Evolutionary conservation across 192 early-diverging fungal species (phyloP).

Genomic region (Piromyces finnis): DNA sequence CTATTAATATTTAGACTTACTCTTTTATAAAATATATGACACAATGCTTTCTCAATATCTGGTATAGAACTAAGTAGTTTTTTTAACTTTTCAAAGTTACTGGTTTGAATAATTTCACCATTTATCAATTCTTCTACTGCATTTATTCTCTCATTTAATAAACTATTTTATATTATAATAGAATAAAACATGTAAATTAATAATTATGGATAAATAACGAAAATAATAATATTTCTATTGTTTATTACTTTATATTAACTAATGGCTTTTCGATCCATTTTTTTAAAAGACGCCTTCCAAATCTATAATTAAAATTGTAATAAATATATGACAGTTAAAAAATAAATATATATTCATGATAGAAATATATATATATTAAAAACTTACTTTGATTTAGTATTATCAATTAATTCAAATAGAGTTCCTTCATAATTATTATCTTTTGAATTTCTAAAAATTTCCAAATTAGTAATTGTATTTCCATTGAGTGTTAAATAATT

Average conservation of each 20-base stretch:
- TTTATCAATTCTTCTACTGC: constrained; percentile 39
- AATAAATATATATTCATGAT: too few relatives aligned
- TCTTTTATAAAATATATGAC: not conserved
- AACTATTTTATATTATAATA: not conserved
- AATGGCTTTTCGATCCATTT: constrained; percentile 54
- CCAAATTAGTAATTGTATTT: not conserved
- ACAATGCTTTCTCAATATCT: not conserved
- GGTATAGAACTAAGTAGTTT: not conserved
- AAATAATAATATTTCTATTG: not conserved
- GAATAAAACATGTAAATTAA: not conserved
- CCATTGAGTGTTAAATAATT: not conserved
- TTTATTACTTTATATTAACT: constrained; percentile 22
- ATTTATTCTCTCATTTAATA: constrained; percentile 29
- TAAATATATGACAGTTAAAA: too few relatives aligned
- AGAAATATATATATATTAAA: not conserved
- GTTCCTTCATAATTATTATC: constrained; percentile 13
- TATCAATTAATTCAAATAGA: constrained; percentile 38
- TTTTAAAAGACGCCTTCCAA: constrained; percentile 41
- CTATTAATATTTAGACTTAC: too few relatives aligned
- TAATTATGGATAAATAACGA: not conserved
- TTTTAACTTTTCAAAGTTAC: not conserved
- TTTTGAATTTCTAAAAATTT: not conserved
- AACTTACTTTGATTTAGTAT: constrained; percentile 26
- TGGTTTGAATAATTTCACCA: not conserved
- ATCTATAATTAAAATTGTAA: constrained; percentile 1